These are phyloP conservation scores for Aspergillus incahuasiensis DNA, from an alignment of 495 filamentous ascomycete species.

Conservation along the genomic window DNA sequence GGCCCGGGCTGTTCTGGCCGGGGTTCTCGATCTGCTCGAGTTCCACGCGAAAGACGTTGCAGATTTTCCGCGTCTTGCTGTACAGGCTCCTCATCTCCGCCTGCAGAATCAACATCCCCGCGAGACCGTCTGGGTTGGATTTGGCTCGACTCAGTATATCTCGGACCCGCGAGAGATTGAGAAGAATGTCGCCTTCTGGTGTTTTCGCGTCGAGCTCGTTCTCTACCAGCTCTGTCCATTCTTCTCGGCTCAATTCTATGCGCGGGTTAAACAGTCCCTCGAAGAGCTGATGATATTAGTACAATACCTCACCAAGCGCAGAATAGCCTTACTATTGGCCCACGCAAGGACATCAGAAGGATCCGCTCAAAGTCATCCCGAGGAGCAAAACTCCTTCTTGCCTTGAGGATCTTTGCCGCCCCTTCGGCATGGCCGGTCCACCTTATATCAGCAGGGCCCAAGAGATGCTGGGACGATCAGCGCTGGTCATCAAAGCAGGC, in stretches of 20 bases:
- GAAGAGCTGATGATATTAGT: constrained; percentile 27
- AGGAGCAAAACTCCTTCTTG: constrained; percentile 26
- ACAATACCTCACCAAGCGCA: not conserved
- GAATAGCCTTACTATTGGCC: constrained; percentile 31
- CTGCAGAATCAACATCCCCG: constrained; percentile 11
- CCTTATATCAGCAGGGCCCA: not conserved
- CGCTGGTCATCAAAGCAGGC: not conserved
- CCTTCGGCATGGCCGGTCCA: constrained; percentile 37
- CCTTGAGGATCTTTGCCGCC: constrained; percentile 36
- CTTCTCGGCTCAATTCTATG: constrained; percentile 30
- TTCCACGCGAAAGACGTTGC: constrained; percentile 14
- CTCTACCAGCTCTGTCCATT: constrained; percentile 34
- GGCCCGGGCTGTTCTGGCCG: not conserved
- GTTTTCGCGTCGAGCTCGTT: constrained; percentile 23
- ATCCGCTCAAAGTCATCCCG: constrained; percentile 36
- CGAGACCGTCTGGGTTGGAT: constrained; percentile 8
- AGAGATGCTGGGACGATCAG: constrained; percentile 12
- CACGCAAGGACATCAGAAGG: constrained; percentile 35
- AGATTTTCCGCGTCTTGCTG: constrained; percentile 19
- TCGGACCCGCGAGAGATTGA: constrained; percentile 25
- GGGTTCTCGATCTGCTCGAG: constrained; percentile 6
- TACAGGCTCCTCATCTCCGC: constrained; percentile 27
- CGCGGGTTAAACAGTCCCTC: constrained; percentile 36
- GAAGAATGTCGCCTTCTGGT: constrained; percentile 31
- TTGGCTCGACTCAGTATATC: constrained; percentile 22